Base-by-base conservation (phyloP, 495 filamentous ascomycete genomes). In the Lasiosphaeriaceae sp. region DNA sequence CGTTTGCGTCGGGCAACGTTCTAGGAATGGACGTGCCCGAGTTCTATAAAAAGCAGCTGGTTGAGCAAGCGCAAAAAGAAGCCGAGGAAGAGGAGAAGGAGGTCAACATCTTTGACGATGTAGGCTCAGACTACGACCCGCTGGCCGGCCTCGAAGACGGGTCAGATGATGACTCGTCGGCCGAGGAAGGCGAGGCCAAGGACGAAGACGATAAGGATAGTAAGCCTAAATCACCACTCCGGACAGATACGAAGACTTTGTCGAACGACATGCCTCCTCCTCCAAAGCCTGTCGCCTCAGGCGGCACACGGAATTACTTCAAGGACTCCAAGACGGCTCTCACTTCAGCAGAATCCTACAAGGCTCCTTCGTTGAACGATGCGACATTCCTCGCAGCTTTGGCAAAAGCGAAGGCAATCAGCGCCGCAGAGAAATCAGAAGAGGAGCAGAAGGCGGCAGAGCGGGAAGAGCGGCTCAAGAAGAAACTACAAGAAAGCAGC, bases 61-160 rank as follows among this genome's bases (percentile, higher is more conserved):
- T 12, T 14, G 66, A 67, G 34, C 60, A 66, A 20, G 72, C 67
- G 16, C 62, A 68, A n/a, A 48, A 61, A 17, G 26, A 70, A 16
- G 63, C 55, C 4, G 80, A 84, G 16, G 81, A 83, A 43, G 79
- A 79, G 9, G 86, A 89, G 52, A 80, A 80, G 22, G 83, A 86
- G 52, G 66, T 80, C 14, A 82, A 86, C 65, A 98, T 98, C 21
- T 98, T 98, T 66, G 90, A 87, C 47, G 94, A 88, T 31, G 90
- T 83, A 2, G 94, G 89, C 5, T 82, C 82, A 22, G 90, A 94
- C 62, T 98, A 96, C 67, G 82, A 98, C 69, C 95, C 94, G 4
- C 79, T 97, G 35, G 92, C 85, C 1, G 88, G 79, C 19, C 63
- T 95, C 22, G 84, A 78, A 22, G 79, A 80, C 19, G 82, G 81